Conservation (phyloP, 257 asterid genomes). For the Prunella vulgaris region DNA sequence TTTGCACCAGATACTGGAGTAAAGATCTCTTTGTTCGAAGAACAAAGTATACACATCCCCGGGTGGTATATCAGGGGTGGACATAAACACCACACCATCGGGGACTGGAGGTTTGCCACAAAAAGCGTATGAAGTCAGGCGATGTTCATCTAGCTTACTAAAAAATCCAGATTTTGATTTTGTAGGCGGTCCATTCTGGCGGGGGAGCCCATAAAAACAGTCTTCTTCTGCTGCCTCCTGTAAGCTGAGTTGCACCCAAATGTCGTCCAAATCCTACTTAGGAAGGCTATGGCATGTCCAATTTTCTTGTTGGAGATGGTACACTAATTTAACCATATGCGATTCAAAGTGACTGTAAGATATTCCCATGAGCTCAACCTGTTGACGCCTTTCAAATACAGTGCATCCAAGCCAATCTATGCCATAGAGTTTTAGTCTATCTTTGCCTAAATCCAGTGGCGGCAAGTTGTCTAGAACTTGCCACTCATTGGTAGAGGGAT, state of each 20-base stretch:
- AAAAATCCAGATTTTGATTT: neutral
- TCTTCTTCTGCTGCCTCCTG: neutral
- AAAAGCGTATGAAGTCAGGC: too few species aligned
- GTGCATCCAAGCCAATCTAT: neutral
- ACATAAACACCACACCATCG: neutral
- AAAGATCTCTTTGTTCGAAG: too few species aligned
- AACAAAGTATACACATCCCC: too few species aligned
- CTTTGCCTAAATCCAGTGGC: neutral
- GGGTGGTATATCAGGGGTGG: neutral
- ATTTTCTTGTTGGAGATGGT: neutral
- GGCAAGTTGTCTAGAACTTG: neutral
- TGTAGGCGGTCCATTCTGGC: neutral
- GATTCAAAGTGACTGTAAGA: too few species aligned
- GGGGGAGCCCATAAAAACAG: neutral
- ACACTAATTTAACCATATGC: neutral
- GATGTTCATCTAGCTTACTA: too few species aligned
- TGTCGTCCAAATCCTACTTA: accelerated
- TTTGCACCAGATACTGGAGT: neutral
- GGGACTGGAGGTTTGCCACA: neutral
- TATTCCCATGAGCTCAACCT: neutral
- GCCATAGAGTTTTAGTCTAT: too few species aligned
- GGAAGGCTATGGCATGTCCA: neutral
- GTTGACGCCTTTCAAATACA: neutral
- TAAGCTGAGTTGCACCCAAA: neutral
- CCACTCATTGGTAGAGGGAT: neutral